phyloP scores from a whole-genome alignment of 345 rosid species.

The Rhizophora mangle region DNA sequence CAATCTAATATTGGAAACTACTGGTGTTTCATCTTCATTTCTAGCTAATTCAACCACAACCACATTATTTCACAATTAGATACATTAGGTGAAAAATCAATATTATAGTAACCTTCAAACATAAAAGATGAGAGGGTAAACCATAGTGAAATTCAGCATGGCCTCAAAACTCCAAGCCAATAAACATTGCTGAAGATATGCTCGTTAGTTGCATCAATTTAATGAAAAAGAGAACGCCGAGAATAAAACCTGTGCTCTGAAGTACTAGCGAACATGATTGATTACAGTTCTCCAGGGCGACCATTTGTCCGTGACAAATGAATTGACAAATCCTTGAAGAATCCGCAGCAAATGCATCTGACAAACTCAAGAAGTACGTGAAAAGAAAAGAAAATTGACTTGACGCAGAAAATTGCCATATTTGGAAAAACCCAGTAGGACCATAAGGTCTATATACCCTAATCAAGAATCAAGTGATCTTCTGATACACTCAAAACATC shows the following conservation, averaged over 20 bases:
- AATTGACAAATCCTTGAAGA: conserved; percentile 4
- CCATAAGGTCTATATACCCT: neutral
- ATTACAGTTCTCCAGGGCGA: neutral
- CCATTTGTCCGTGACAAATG: conserved; percentile 6
- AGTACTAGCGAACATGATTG: conserved; percentile 2
- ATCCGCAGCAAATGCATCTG: neutral
- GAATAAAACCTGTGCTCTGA: neutral
- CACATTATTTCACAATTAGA: no score
- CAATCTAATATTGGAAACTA: no score
- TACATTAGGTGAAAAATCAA: no score
- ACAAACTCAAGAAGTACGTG: neutral
- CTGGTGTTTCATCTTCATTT: no score
- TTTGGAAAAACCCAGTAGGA: neutral
- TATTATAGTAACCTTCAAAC: no score
- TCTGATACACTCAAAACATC: neutral
- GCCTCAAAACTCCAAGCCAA: neutral
- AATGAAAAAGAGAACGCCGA: neutral
- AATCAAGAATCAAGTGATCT: neutral
- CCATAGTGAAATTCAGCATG: no score
- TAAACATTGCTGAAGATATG: neutral
- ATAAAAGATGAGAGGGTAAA: no score
- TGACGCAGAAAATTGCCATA: neutral
- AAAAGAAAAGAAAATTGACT: neutral
- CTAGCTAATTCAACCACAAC: no score
- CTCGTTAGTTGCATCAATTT: no score